Conservation (phyloP, 495 filamentous ascomycete species). For the Aspergillus cristatus region DNA sequence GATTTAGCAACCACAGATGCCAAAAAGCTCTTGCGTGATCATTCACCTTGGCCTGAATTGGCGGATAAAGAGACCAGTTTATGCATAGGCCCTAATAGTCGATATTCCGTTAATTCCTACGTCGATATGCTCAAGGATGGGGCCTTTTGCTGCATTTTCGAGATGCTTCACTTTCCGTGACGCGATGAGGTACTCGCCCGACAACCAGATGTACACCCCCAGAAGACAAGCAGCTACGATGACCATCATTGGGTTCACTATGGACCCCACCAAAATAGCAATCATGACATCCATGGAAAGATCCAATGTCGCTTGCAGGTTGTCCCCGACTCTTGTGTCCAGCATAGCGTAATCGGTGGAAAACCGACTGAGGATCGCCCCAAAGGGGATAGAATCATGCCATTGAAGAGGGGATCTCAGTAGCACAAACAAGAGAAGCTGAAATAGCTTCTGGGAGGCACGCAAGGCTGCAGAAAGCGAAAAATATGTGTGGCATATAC, state of each 20-base stretch:
- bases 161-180: slow-evolving; percentile 60
- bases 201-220: slow-evolving; percentile 41
- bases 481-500: slow-evolving; percentile 44
- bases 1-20: slow-evolving; percentile 56
- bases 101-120: slow-evolving; percentile 53
- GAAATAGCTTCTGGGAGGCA: slow-evolving; percentile 50
- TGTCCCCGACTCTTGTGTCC: slow-evolving; percentile 48
- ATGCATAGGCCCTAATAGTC: slow-evolving; percentile 60
- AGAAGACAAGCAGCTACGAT: slow-evolving; percentile 7
- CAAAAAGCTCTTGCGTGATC: slow-evolving; percentile 44
- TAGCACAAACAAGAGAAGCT: slow-evolving; percentile 47
- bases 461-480: slow-evolving; percentile 44
- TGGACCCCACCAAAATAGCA: slow-evolving; percentile 7
- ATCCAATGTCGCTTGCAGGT: slow-evolving; percentile 43
- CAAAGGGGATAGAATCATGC: slow-evolving; percentile 66
- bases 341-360: slow-evolving; percentile 59
- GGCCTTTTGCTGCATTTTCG: slow-evolving; percentile 54
- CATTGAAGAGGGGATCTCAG: slow-evolving; percentile 57
- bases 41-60: slow-evolving; percentile 53
- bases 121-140: slow-evolving; percentile 60
- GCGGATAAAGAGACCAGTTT: slow-evolving; percentile 45
- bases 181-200: slow-evolving; percentile 47
- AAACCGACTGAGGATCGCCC: slow-evolving; percentile 62
- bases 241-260: slow-evolving; percentile 13
- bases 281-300: slow-evolving; percentile 22